Evolutionary conservation across 768 basidiomycete genomes (phyloP).

Genomic region (Lactarius sanguifluus): DNA sequence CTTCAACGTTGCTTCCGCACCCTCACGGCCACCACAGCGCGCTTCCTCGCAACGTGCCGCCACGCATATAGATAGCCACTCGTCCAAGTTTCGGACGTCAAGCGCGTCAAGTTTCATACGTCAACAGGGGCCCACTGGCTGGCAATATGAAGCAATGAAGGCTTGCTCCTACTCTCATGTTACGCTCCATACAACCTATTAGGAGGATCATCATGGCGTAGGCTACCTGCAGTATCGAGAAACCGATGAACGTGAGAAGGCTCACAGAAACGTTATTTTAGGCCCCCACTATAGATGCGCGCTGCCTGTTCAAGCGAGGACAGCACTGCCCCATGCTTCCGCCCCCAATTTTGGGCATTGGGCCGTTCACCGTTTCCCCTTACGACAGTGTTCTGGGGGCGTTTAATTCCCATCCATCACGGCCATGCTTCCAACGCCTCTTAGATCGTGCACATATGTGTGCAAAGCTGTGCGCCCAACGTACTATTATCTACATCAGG

Average conservation of each 20-base stretch:
- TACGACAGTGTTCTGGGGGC: background rate
- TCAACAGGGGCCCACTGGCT: background rate
- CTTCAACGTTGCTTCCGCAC: conserved; percentile 2
- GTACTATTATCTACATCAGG: conserved; percentile 2
- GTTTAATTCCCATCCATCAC: background rate
- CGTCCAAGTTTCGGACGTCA: background rate
- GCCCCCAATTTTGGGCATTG: background rate
- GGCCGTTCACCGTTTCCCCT: background rate
- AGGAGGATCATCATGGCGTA: conserved; percentile 1
- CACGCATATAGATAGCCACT: background rate
- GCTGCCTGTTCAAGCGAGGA: background rate
- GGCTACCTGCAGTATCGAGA: conserved; percentile 6
- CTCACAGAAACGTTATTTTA: background rate
- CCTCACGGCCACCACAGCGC: background rate
- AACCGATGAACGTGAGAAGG: conserved; percentile 2
- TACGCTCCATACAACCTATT: background rate
- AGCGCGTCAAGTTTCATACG: background rate
- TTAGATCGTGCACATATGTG: background rate
- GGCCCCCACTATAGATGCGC: background rate
- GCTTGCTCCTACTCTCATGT: background rate
- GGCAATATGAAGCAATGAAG: background rate
- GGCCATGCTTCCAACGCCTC: conserved; percentile 5
- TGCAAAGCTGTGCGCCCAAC: conserved; percentile 11
- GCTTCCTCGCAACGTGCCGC: background rate
- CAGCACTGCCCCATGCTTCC: background rate